A percentile compares a stretch with the other conserved stretches of the same genome.
phyloP scores from a whole-genome alignment of 371 early-diverging fungal species.

The Mortierella sp. region DNA sequence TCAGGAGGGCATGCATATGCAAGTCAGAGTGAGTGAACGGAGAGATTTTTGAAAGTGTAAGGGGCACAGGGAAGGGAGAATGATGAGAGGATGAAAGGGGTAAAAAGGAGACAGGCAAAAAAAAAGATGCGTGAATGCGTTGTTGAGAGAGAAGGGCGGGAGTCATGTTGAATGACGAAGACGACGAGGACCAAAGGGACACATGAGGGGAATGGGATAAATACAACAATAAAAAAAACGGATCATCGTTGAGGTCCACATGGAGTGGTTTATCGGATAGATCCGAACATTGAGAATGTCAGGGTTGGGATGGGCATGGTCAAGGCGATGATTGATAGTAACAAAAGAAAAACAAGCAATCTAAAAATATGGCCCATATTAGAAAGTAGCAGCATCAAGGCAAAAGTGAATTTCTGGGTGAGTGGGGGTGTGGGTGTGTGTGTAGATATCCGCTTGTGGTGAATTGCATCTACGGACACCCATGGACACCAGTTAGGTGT shows the following conservation, averaged over 20 bases:
- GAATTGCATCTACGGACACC: neutral
- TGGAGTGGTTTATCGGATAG: neutral
- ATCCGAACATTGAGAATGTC: neutral
- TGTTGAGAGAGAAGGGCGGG: neutral
- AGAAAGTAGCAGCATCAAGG: neutral
- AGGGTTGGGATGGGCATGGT: neutral
- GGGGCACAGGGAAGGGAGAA: neutral
- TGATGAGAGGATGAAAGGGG: neutral
- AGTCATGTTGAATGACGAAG: neutral
- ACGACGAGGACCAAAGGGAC: neutral
- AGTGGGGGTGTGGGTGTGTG: neutral
- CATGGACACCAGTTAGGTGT: neutral
- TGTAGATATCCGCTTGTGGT: neutral
- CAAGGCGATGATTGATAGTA: neutral
- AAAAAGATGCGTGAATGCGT: neutral
- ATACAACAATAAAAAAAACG: neutral
- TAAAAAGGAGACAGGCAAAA: neutral
- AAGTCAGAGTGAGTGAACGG: neutral
- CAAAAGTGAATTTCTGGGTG: neutral
- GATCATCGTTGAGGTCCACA: neutral
- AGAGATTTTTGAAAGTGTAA: neutral
- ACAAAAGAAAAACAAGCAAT: neutral
- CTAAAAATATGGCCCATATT: neutral
- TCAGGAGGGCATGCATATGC: slow-evolving; percentile 12
- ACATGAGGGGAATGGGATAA: neutral